These are phyloP conservation scores for Coemansia sp. DNA, from an alignment of 192 early-diverging fungal genomes.

Conservation along the genomic window DNA sequence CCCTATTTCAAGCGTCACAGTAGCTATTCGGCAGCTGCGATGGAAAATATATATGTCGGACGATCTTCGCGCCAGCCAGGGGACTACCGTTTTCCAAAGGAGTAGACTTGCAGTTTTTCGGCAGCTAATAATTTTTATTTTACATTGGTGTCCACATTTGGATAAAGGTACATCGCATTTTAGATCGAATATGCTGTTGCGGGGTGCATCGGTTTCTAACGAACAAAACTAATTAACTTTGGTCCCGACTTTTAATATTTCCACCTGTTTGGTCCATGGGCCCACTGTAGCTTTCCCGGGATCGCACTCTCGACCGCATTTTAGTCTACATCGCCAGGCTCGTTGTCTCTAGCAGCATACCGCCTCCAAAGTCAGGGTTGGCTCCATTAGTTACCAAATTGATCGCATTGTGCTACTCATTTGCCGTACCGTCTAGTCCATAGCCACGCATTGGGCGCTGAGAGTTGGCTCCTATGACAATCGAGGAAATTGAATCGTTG, in stretches of 20 bases:
- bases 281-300: background rate
- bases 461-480: too few relatives aligned
- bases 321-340: background rate
- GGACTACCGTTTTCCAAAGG: background rate
- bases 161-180: background rate
- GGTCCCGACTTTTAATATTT: background rate
- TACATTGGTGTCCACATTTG: background rate
- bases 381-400: background rate
- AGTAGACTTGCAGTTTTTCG: background rate
- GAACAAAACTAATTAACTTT: conserved; percentile 1
- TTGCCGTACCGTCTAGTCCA: too few relatives aligned
- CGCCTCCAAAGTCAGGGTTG: background rate
- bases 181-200: too few relatives aligned
- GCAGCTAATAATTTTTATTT: too few relatives aligned
- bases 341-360: background rate
- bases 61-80: background rate
- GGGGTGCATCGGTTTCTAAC: too few relatives aligned
- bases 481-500: conserved; percentile 7
- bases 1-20: background rate
- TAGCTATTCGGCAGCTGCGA: background rate
- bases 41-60: background rate
- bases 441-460: too few relatives aligned
- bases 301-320: background rate
- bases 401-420: background rate
- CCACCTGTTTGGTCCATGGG: conserved; percentile 3